Evolutionary conservation across 2,329 filamentous ascomycete species (phyloP).

Genomic region (Monosporascus sp.): DNA sequence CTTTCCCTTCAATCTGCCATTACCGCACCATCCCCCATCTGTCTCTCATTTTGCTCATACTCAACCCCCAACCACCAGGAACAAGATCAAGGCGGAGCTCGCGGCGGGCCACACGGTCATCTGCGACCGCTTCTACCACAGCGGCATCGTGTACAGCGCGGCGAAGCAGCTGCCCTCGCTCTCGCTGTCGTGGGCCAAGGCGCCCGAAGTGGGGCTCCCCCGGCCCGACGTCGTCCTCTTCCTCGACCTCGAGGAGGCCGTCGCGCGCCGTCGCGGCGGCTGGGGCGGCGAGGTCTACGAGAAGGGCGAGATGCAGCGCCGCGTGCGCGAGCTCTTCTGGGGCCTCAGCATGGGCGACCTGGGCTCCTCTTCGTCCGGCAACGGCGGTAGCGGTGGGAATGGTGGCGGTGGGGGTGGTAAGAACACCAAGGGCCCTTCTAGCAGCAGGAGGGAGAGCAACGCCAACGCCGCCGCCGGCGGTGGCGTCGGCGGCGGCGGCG

Average conservation of each 20-base stretch:
- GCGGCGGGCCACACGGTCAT: slow-evolving; percentile 68
- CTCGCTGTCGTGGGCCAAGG: slow-evolving; percentile 71
- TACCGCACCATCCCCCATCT: neutral
- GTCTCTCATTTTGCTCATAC: neutral
- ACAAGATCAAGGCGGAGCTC: slow-evolving; percentile 50
- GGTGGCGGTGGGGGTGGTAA: neutral
- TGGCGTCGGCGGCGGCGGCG: slow-evolving; percentile 9
- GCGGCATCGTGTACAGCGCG: slow-evolving; percentile 86
- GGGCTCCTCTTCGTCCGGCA: slow-evolving; percentile 20
- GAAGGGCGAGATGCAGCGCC: slow-evolving; percentile 72
- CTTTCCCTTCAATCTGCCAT: neutral
- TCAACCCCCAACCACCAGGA: slow-evolving; percentile 29
- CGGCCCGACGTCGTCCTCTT: slow-evolving; percentile 85
- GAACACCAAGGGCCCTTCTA: neutral
- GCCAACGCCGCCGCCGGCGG: slow-evolving; percentile 10
- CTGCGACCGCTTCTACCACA: slow-evolving; percentile 92
- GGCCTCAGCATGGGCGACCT: slow-evolving; percentile 44
- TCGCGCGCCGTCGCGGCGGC: slow-evolving; percentile 71
- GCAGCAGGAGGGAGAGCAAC: neutral
- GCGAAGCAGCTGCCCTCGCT: slow-evolving; percentile 74
- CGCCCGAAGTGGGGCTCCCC: slow-evolving; percentile 80
- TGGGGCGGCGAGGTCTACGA: slow-evolving; percentile 91
- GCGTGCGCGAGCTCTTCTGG: slow-evolving; percentile 71
- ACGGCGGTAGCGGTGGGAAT: slow-evolving; percentile 1
- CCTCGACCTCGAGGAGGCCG: slow-evolving; percentile 70